phyloP scores from a whole-genome alignment of 306 rosid species.

The Abrus precatorius region DNA sequence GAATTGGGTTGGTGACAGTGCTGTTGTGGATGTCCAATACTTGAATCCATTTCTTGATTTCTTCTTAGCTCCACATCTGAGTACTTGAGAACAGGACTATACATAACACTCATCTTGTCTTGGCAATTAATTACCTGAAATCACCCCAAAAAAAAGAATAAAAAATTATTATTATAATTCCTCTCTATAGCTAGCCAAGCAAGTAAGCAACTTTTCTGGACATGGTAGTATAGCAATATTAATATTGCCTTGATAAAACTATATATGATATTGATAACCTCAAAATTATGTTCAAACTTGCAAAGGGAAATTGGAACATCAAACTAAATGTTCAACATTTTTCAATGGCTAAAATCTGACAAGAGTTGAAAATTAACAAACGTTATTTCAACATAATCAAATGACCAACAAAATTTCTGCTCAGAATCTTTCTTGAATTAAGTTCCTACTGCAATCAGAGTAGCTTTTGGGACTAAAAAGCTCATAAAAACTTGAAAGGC shows the following conservation, averaged over 20 bases:
- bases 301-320: neutral
- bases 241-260: constrained; percentile 7
- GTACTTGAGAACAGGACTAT: constrained; percentile 52
- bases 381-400: neutral
- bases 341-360: neutral
- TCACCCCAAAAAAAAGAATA: neutral
- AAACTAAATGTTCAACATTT: neutral
- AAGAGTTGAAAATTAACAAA: neutral
- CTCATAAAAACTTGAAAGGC: neutral
- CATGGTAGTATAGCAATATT: neutral
- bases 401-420: neutral
- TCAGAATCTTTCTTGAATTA: constrained; percentile 38
- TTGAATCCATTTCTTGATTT: constrained; percentile 68
- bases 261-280: neutral
- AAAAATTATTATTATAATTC: neutral
- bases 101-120: constrained; percentile 63
- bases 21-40: constrained; percentile 44
- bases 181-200: neutral
- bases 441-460: constrained; percentile 24
- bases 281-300: neutral
- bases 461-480: constrained; percentile 34
- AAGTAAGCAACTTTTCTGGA: neutral
- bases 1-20: constrained; percentile 59
- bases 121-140: constrained; percentile 40
- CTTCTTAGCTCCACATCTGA: constrained; percentile 63